Evolutionary conservation across 2,329 filamentous ascomycete species (phyloP), one percentile per base, ranked within the genome.

Genomic region (Sclerotinia trifoliorum): DNA sequence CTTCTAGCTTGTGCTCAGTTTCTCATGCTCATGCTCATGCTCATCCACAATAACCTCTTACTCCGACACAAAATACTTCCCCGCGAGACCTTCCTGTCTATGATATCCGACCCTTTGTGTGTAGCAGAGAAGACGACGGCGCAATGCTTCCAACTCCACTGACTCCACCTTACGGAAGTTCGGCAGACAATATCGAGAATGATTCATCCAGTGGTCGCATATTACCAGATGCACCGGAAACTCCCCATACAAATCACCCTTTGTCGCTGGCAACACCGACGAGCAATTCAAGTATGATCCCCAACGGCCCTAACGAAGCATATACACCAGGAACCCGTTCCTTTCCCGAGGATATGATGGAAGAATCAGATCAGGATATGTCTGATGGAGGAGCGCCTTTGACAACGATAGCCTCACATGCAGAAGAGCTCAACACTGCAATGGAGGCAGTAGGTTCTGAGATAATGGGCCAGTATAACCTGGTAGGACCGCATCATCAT

Each of bases 291-390:
- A 69, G 67, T 65, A 71, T 71, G 67, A 71, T 65, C 35, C 54
- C 70, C 24, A 70, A 71, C 24, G 60, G 52, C 26, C 35, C 39
- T 29, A 66, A 70, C 54, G 70, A 70, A 8, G 69, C 67, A 58
- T 49, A 68, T n/a, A 68, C 69, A 24, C 54, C 64, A 49, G 71
- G 71, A 21, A 62, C 69, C n/a, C 63, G 63, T 46, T 48, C 58
- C 32, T 69, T 70, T 2, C 49, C 58, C 10, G 63, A 60, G 11
- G 62, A 69, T n/a, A 24, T 35, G 29, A 58, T 67, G 55, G 67
- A 57, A 46, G 74, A 76, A 54, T 74, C 75, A 58, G 74, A 76
- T 64, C 72, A 71, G 66, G 74, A 76, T 54, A 77, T 77, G 75
- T 74, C 74, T 17, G 75, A 76, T 52, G 74, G 73, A 56, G 75